Base-by-base conservation (phyloP, 441 rosid genomes). In the Bruguiera hainesii region DNA sequence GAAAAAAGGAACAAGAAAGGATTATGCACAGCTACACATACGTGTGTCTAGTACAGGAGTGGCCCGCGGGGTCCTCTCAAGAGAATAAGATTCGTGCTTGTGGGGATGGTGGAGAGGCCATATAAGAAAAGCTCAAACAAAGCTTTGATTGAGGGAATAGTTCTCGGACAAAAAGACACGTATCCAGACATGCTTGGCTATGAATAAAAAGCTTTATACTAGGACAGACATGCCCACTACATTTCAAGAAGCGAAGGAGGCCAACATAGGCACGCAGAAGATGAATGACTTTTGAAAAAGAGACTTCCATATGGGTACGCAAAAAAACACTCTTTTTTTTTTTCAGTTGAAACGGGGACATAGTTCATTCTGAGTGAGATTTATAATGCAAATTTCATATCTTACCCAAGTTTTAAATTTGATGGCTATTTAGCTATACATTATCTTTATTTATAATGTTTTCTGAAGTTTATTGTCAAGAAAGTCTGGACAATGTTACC, bases 101-200 rank as follows among this genome's bases (percentile, higher is more conserved):
- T 78, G 33, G 58, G 75, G 69, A 65, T 75, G 82, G 85, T 79
- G 85, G 87, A 78, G 82, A 76, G 69, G 25, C 83, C 85, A 84
- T 69, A 76, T 67, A 65, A 71, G 71, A 78, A 75, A 79, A 66
- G 68, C 42, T 18, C 63, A 23, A 53, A 66, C 63, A 23, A 53
- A 66, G 26, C 75, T 68, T 72, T 80, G 70, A 57, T 57, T 30
- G 73, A 71, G 68, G 73, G 77, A 74, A 78, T 76, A 67, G 71
- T 77, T 73, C 79, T 59, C 21, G 23, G 60, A 55, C 18, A n/a
- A 65, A 65, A 76, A 37, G 78, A 75, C 66, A 76, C 19, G 76
- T 61, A 52, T 7, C 65, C 65, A 63, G 66, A 39, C 72, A 70
- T 48, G 60, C 37, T 63, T 66, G 64, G 71, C 63, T 48, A 37